These are phyloP conservation scores for Boletus mariae DNA, from an alignment of 1,284 basidiomycete genomes.

Conservation along the genomic window DNA sequence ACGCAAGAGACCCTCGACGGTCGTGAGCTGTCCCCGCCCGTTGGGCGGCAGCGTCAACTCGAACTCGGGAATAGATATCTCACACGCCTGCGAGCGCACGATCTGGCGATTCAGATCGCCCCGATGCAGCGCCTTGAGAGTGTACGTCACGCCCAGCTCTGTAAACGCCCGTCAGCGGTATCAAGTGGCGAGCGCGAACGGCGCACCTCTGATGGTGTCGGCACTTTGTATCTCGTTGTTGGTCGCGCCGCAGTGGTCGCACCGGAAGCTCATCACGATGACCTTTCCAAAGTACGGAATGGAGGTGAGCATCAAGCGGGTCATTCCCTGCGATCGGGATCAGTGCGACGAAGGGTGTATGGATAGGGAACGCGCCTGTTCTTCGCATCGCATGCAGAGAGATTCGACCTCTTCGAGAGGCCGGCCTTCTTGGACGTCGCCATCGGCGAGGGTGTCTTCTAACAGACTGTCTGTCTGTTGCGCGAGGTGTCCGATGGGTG, in stretches of 20 bases:
- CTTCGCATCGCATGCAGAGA: slow-evolving; percentile 90
- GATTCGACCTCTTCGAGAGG: slow-evolving; percentile 84
- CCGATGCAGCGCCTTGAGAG: slow-evolving; percentile 72
- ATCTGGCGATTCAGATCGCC: slow-evolving; percentile 90
- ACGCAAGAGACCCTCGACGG: slow-evolving; percentile 88
- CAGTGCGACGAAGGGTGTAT: slow-evolving; percentile 22
- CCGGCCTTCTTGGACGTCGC: slow-evolving; percentile 38
- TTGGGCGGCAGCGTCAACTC: slow-evolving; percentile 86
- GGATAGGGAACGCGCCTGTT: slow-evolving; percentile 58
- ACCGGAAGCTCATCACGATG: slow-evolving; percentile 94
- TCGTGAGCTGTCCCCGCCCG: slow-evolving; percentile 89
- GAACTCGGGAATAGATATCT: slow-evolving; percentile 83
- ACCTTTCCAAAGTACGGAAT: slow-evolving; percentile 98
- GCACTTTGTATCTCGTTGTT: slow-evolving; percentile 98
- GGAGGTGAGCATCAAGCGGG: slow-evolving; percentile 87
- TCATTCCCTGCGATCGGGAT: slow-evolving; percentile 63
- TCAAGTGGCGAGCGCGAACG: neutral
- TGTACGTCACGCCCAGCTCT: slow-evolving; percentile 76
- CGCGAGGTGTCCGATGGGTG: slow-evolving; percentile 46
- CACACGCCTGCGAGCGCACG: slow-evolving; percentile 85
- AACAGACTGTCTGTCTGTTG: slow-evolving; percentile 32
- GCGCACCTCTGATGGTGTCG: slow-evolving; percentile 80
- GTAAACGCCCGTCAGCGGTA: neutral
- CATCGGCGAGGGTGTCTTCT: slow-evolving; percentile 19
- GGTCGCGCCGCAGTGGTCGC: slow-evolving; percentile 85